Conservation (phyloP, 441 rosid species). For the Pelargonium citronellum region DNA sequence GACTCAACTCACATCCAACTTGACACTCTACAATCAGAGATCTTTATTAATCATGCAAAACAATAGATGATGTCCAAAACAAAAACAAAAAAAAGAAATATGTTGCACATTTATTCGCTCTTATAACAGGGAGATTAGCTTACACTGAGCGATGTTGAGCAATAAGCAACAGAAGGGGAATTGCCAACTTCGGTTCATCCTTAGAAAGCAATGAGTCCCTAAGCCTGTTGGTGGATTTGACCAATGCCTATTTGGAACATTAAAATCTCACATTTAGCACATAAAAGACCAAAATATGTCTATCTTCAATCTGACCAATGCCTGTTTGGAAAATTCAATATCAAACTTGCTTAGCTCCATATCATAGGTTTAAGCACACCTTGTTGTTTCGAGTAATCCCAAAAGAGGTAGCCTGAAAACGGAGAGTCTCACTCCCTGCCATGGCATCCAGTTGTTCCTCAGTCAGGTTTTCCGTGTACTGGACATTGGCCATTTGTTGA, state of each 20-base stretch:
- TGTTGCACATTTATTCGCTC: slow-evolving; percentile 1
- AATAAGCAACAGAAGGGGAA: slow-evolving; percentile 83
- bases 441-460: slow-evolving; percentile 99
- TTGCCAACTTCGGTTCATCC: slow-evolving; percentile 94
- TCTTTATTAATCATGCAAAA: not conserved
- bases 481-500: slow-evolving; percentile 99
- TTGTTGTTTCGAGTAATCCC: slow-evolving; percentile 91
- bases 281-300: slow-evolving; percentile 4
- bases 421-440: slow-evolving; percentile 99
- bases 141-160: slow-evolving; percentile 99
- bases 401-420: slow-evolving; percentile 96
- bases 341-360: slow-evolving; percentile 1
- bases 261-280: slow-evolving; percentile 11
- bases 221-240: slow-evolving; percentile 89
- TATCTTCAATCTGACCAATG: slow-evolving; percentile 32
- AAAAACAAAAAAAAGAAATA: not conserved
- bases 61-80: not conserved
- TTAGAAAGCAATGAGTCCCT: slow-evolving; percentile 90
- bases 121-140: slow-evolving; percentile 57
- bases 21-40: not conserved
- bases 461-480: slow-evolving; percentile 94
- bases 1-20: not conserved
- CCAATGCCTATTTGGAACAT: slow-evolving; percentile 62
- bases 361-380: slow-evolving; percentile 36
- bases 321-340: slow-evolving; percentile 44